Conservation (phyloP, 768 basidiomycete genomes). For the Lactifluus piperatus region DNA sequence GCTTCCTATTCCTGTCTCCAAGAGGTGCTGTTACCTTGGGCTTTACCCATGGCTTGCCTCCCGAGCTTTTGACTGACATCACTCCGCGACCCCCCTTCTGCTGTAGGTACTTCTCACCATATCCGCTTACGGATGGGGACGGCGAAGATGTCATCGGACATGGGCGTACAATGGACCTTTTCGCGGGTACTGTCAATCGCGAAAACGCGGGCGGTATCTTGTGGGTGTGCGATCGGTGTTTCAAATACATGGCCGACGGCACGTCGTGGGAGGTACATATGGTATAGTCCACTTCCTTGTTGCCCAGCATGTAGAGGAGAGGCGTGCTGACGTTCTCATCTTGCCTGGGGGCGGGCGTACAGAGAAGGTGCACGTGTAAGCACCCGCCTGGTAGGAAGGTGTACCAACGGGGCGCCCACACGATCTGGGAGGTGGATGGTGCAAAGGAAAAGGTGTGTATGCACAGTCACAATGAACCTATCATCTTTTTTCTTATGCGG, state of each 20-base stretch:
- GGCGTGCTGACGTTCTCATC: background rate
- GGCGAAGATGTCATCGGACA: slow-evolving; percentile 42
- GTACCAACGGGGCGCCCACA: slow-evolving; percentile 81
- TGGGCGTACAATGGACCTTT: slow-evolving; percentile 64
- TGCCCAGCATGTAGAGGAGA: background rate
- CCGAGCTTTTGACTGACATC: background rate
- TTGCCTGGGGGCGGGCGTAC: background rate
- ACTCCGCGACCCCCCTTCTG: background rate
- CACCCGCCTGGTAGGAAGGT: slow-evolving; percentile 86
- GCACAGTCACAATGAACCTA: background rate
- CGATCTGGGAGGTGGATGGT: slow-evolving; percentile 95
- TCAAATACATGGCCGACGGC: slow-evolving; percentile 90
- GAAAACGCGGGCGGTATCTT: slow-evolving; percentile 41
- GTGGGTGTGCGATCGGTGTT: slow-evolving; percentile 89
- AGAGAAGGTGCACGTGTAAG: slow-evolving; percentile 60
- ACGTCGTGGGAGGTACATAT: slow-evolving; percentile 63
- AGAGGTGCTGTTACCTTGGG: background rate
- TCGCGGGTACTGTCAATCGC: slow-evolving; percentile 53
- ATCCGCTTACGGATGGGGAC: slow-evolving; percentile 68
- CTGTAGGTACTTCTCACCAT: slow-evolving; percentile 87
- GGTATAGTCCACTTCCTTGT: slow-evolving; percentile 29
- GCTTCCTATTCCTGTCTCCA: background rate
- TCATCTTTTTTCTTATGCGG: background rate
- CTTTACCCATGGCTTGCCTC: background rate
- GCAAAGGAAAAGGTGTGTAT: slow-evolving; percentile 64